These are phyloP conservation scores for Metschnikowia noctiluminum DNA, from an alignment of 805 yeast genomes.

Conservation along the genomic window DNA sequence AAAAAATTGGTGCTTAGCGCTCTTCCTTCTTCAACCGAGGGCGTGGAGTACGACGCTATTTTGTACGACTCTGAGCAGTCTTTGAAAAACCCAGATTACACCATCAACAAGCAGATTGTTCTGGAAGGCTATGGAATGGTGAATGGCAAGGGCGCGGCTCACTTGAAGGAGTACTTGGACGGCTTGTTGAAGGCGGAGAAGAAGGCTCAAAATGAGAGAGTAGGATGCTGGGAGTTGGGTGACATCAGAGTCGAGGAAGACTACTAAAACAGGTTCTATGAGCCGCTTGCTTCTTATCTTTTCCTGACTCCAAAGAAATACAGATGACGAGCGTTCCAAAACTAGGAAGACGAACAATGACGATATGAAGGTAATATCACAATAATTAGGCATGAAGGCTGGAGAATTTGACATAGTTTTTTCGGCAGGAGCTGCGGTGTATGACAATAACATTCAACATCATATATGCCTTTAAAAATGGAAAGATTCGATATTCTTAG, in stretches of 20 bases:
- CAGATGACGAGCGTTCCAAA: too few species aligned
- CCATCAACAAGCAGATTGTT: slow-evolving; percentile 59
- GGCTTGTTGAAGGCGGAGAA: slow-evolving; percentile 42
- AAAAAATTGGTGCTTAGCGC: slow-evolving; percentile 54
- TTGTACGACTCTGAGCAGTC: slow-evolving; percentile 57
- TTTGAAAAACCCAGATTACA: slow-evolving; percentile 50
- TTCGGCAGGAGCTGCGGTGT: too few species aligned
- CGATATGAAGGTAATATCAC: too few species aligned
- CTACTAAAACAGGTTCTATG: neutral
- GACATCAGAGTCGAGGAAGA: slow-evolving; percentile 62
- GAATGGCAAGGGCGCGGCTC: slow-evolving; percentile 27
- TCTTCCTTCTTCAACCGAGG: slow-evolving; percentile 36
- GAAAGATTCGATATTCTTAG: too few species aligned
- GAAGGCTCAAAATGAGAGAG: slow-evolving; percentile 46
- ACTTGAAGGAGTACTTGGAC: slow-evolving; percentile 34
- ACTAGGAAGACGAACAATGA: too few species aligned
- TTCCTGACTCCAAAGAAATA: too few species aligned
- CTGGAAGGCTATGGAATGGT: slow-evolving; percentile 60
- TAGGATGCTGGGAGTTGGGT: slow-evolving; percentile 76
- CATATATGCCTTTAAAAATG: too few species aligned
- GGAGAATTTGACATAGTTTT: too few species aligned
- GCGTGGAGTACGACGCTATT: slow-evolving; percentile 48
- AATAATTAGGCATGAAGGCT: too few species aligned
- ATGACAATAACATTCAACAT: too few species aligned
- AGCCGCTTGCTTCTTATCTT: too few species aligned